Evolutionary conservation across 306 rosid species (phyloP).

Genomic region (Rubus parviflorus): DNA sequence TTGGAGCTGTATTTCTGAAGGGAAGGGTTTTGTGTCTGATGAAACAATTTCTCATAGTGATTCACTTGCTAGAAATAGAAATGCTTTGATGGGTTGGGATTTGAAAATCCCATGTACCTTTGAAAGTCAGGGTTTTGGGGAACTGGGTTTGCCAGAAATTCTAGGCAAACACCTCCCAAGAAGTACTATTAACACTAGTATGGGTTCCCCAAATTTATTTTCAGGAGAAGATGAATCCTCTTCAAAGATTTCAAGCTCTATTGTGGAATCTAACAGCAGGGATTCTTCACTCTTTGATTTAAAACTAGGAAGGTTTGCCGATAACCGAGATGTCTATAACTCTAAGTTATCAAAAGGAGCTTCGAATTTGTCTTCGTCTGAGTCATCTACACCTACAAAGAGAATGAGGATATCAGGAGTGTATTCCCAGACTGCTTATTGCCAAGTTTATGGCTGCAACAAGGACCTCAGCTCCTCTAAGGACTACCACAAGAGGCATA

Average conservation of each 20-base stretch:
- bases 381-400: constrained; percentile 62
- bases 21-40: constrained; percentile 55
- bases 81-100: constrained; percentile 59
- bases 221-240: constrained; percentile 47
- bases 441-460: constrained; percentile 92
- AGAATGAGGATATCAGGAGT: constrained; percentile 48
- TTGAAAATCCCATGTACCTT: constrained; percentile 52
- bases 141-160: constrained; percentile 54
- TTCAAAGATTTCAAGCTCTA: constrained; percentile 61
- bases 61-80: constrained; percentile 46
- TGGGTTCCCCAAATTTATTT: constrained; percentile 35
- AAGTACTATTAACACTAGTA: constrained; percentile 29
- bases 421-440: constrained; percentile 48
- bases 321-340: constrained; percentile 41
- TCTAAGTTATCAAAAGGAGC: constrained; percentile 44
- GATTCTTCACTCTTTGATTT: constrained; percentile 71
- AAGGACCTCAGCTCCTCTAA: constrained; percentile 79
- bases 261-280: constrained; percentile 46
- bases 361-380: constrained; percentile 56
- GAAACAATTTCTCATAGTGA: constrained; percentile 45
- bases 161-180: constrained; percentile 49
- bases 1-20: constrained; percentile 71
- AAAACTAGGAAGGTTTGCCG: constrained; percentile 68
- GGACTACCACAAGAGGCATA: constrained; percentile 91
- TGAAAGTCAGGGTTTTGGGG: constrained; percentile 61